phyloP scores from a whole-genome alignment of 2,329 filamentous ascomycete genomes.

The Neofusicoccum kwambonambiense region DNA sequence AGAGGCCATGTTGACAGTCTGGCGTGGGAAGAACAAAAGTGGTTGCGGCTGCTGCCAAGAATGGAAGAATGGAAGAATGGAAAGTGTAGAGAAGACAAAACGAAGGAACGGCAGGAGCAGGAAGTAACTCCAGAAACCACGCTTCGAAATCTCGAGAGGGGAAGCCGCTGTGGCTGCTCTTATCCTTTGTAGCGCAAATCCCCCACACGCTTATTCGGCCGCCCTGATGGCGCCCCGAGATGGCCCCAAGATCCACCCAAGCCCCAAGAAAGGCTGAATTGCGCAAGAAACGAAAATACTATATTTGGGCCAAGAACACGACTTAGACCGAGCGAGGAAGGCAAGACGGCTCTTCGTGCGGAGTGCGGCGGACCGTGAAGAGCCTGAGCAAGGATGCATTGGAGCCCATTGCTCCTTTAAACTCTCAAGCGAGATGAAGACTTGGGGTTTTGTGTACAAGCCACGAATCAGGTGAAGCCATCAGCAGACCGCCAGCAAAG shows the following conservation, averaged over 20 bases:
- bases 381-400: not conserved
- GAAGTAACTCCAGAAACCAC: not conserved
- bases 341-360: not conserved
- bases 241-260: not conserved
- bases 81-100: not conserved
- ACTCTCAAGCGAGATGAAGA: conserved; percentile 1
- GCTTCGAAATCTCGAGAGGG: not conserved
- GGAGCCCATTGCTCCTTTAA: not conserved
- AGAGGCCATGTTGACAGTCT: not conserved
- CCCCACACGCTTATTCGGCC: not conserved
- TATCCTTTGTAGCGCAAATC: not conserved
- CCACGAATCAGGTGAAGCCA: conserved; percentile 6
- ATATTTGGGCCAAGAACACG: not conserved
- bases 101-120: not conserved
- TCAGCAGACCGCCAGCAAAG: not conserved
- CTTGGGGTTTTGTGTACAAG: not conserved
- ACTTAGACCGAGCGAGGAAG: not conserved
- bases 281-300: not conserved
- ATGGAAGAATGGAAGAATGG: not conserved
- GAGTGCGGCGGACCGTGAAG: conserved; percentile 2
- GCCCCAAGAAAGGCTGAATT: not conserved
- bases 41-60: conserved; percentile 1
- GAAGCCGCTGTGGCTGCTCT: not conserved
- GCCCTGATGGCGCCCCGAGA: not conserved
- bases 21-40: not conserved